Evolutionary conservation across 2,329 filamentous ascomycete genomes (phyloP).

Genomic region (Metarhizium humberi): DNA sequence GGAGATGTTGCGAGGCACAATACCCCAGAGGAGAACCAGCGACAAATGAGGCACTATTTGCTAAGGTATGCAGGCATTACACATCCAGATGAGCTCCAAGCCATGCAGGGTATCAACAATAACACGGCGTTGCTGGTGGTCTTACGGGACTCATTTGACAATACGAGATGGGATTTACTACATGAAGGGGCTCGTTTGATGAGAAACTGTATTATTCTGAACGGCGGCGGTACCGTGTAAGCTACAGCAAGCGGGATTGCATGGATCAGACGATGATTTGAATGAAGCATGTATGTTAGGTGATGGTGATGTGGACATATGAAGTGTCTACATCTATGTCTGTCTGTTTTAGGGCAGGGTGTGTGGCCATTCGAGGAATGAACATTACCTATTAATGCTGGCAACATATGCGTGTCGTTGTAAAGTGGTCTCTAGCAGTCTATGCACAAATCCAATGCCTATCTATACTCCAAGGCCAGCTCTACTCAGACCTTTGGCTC

Average conservation of each 20-base stretch:
- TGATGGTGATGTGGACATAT: no score
- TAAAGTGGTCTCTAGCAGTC: no score
- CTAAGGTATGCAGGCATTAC: conserved; percentile 59
- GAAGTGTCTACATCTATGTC: no score
- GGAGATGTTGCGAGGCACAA: conserved; percentile 40
- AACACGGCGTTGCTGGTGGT: conserved; percentile 75
- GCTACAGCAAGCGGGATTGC: neutral
- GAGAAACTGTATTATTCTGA: conserved; percentile 59
- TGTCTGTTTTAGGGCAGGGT: no score
- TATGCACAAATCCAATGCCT: neutral
- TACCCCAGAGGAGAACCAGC: conserved; percentile 56
- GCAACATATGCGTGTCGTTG: no score
- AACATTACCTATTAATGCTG: no score
- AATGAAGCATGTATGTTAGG: neutral
- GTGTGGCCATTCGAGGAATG: no score
- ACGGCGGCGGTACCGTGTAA: conserved; percentile 17
- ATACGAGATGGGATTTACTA: conserved; percentile 82
- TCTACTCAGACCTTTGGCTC: conserved; percentile 18
- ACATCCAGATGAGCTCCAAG: conserved; percentile 68
- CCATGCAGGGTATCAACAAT: conserved; percentile 66
- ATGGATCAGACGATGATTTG: neutral
- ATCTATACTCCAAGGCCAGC: neutral
- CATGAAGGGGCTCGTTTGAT: conserved; percentile 77
- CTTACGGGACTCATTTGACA: conserved; percentile 68
- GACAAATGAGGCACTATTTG: conserved; percentile 74